A percentile compares a stretch with the other conserved stretches of the same genome.
Conservation (phyloP, 2,329 filamentous ascomycete genomes). For the Scytalidium sp. region DNA sequence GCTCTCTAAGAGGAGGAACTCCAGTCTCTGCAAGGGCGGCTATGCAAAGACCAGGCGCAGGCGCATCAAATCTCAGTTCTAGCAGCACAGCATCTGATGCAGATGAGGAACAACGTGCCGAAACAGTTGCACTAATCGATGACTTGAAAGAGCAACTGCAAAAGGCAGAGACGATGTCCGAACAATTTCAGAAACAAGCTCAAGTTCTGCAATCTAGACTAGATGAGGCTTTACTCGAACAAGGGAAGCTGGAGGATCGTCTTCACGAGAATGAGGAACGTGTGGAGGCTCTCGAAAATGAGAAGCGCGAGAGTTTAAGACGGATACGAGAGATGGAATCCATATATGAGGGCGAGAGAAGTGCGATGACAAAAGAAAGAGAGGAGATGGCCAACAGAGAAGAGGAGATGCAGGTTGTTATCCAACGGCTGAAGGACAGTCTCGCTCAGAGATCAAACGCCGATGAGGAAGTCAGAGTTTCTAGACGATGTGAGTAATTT, state of each 20-base stretch:
- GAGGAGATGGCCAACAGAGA: constrained; percentile 81
- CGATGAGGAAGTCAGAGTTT: constrained; percentile 51
- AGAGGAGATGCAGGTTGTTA: constrained; percentile 86
- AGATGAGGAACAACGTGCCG: constrained; percentile 74
- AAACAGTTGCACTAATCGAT: constrained; percentile 74
- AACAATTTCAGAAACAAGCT: constrained; percentile 79
- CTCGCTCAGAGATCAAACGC: constrained; percentile 69
- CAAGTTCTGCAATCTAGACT: constrained; percentile 82
- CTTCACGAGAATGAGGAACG: constrained; percentile 84
- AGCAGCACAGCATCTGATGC: constrained; percentile 38
- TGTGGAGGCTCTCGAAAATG: constrained; percentile 75
- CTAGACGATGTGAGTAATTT: constrained; percentile 51
- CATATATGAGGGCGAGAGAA: constrained; percentile 88
- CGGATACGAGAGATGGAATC: constrained; percentile 89
- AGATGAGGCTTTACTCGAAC: constrained; percentile 80
- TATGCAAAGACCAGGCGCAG: constrained; percentile 51
- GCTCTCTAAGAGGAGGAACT: constrained; percentile 62
- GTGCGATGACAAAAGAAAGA: constrained; percentile 85
- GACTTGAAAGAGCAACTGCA: constrained; percentile 81
- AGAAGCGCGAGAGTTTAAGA: constrained; percentile 78
- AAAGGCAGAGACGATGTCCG: constrained; percentile 73
- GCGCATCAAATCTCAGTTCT: constrained; percentile 26
- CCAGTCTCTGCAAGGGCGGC: constrained; percentile 73
- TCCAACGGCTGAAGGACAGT: constrained; percentile 88
- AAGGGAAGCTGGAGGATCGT: constrained; percentile 82